Base-by-base conservation (phyloP, 495 filamentous ascomycete species). In the Hyaloscypha bicolor region DNA sequence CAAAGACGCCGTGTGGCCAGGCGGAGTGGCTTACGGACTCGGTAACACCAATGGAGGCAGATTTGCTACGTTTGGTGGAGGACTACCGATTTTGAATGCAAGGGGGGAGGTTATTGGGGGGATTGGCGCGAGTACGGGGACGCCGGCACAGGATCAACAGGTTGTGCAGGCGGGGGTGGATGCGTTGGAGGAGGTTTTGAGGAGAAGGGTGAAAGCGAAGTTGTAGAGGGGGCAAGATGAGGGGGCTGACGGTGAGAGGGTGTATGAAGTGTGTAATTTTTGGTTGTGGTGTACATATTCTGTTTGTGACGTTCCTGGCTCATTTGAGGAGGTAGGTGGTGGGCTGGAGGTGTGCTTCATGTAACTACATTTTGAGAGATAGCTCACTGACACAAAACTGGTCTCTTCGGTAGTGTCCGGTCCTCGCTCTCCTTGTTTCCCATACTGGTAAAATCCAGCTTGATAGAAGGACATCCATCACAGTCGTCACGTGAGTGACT, bases 1-100 rank as follows among this genome's bases (percentile, higher is more conserved):
- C 60, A 75, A 69, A 55, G 72, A 73, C 32, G 70, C 63, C 21
- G 70, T 75, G 9, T 73, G 71, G 71, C 71, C 71, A 35, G 71
- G 71, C 32, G 71, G 71, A 16, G 62, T 30, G 3, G 71, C 68
- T 4, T 73, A 61, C 39, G 71, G 71, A 16, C n/a, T 68, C 4
- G 71, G 71, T 0, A 73, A 73, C 25, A 71, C 32, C 9, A 74
- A 74, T 60, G 67, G 70, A 57, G 73, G 72, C 12, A 52, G 73
- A 55, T 75, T 74, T 58, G 74, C 62, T 45, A 70, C 69, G 9
- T 70, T 72, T 59, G 73, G 68, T 16, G 69, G 72, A 33, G 72
- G 69, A 16, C 53, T 74, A 45, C 72, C 72, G 12, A 67, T 75
- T 65, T 9, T 64, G 45, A 69, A 72, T 66, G 62, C 61, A 30